phyloP scores from a whole-genome alignment of 108 stramenopile species.

The Aurantiochytrium sp. region DNA sequence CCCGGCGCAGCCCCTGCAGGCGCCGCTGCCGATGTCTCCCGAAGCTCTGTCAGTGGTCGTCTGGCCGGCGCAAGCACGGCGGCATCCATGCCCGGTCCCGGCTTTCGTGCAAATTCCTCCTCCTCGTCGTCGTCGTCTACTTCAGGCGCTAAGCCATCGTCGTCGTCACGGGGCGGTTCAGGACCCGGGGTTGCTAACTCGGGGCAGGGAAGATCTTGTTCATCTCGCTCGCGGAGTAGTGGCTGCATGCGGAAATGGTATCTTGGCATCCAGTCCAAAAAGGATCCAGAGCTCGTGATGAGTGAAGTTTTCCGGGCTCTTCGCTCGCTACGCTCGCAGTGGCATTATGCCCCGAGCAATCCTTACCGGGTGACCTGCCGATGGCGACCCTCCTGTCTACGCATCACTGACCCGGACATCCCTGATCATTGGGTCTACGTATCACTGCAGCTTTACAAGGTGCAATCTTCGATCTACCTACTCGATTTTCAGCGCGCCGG shows the following conservation, averaged over 20 bases:
- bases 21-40: not conserved
- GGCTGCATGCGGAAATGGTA: constrained; percentile 84
- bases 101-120: not conserved
- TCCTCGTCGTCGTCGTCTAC: not conserved
- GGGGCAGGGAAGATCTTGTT: not conserved
- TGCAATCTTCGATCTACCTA: constrained; percentile 93
- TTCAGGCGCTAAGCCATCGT: too few species aligned
- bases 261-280: constrained; percentile 95
- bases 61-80: not conserved
- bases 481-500: constrained; percentile 93
- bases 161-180: too few species aligned
- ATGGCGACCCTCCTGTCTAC: constrained; percentile 51
- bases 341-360: constrained; percentile 67
- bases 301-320: constrained; percentile 97
- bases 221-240: not conserved
- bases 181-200: too few species aligned
- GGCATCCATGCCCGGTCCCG: constrained; percentile 34
- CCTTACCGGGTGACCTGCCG: constrained; percentile 88
- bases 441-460: constrained; percentile 91
- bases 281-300: constrained; percentile 99
- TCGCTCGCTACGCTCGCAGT: constrained; percentile 83
- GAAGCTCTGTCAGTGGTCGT: too few species aligned
- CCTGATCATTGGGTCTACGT: constrained; percentile 66
- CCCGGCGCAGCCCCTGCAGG: not conserved
- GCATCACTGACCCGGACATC: constrained; percentile 3